Evolutionary conservation across 768 basidiomycete genomes (phyloP), one percentile per base, ranked within the genome.

Genomic region (Lactifluus hygrophoroides): DNA sequence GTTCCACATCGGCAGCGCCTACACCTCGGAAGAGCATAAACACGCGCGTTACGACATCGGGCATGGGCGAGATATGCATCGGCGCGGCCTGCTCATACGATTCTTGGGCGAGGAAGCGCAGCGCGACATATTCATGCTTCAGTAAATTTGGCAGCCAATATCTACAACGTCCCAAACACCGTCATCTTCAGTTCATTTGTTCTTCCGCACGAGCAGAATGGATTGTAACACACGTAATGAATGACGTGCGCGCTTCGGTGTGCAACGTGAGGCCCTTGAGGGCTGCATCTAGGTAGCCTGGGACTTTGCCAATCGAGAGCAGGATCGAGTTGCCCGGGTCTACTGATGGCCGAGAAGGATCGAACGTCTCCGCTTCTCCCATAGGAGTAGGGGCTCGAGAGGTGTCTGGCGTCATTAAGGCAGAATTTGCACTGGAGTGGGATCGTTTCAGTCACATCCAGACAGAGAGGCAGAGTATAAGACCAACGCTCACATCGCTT

Each of bases 21-120:
- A 79, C 63, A 1, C 76, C 75, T n/a, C 69, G 65, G 65, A 78
- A 80, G 2, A 79, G 62, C 77, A 80, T 77, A 61, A 80, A 79
- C 10, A 79, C 67, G 7, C 76, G 74, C 0, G 71, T 74, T 7
- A 77, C 68, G 45, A 76, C 68, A 53, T 77, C 76, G 14, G 79
- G 77, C 32, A 55, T 35, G 1, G 79, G 80, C 1, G 53, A 58
- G 47, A 80, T 59, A 2, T 63, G 61, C 16, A 80, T 68, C 0
- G 65, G 70, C 1, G 75, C 78, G 0, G 77, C 71, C 5, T 59
- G 55, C 51, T 75, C 74, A 62, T 77, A 80, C 19, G 72, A 69
- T 1, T 65, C 64, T 58, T 80, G 78, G 2, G 76, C 69, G 6
- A 80, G 37, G 66, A 80, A 80, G 4, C 77, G 73, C 30, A 81